These are phyloP conservation scores for Hortiboletus campestris DNA, from an alignment of 768 basidiomycete species.

Conservation along the genomic window DNA sequence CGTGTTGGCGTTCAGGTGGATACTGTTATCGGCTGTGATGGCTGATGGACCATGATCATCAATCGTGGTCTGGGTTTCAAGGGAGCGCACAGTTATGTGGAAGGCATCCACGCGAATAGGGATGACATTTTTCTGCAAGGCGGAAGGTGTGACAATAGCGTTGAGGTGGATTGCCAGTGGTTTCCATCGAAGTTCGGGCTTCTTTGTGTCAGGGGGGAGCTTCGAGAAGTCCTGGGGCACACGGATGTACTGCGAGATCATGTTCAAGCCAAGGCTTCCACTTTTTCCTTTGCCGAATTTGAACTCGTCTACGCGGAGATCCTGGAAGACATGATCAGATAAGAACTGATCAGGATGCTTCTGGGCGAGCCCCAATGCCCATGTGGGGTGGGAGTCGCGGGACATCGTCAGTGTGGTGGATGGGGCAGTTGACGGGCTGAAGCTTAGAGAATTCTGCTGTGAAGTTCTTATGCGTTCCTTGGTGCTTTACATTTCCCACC, in stretches of 20 bases:
- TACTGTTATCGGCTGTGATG: slow-evolving; percentile 6
- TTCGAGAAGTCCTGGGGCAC: neutral
- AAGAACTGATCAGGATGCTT: neutral
- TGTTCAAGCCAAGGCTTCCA: slow-evolving; percentile 2
- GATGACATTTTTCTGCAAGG: neutral
- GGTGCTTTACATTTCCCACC: no score
- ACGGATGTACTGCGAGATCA: slow-evolving; percentile 2
- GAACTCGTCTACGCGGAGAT: slow-evolving; percentile 4
- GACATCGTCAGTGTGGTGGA: neutral
- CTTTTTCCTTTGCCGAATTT: neutral
- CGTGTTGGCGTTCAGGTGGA: slow-evolving; percentile 6
- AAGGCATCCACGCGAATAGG: neutral
- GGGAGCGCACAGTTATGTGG: slow-evolving; percentile 1
- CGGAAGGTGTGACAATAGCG: neutral
- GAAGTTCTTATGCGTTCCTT: no score
- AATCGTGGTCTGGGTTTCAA: neutral
- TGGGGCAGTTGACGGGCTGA: neutral
- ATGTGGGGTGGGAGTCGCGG: neutral
- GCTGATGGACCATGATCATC: neutral
- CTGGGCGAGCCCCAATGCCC: neutral
- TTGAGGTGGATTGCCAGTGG: slow-evolving; percentile 10
- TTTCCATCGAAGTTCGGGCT: neutral
- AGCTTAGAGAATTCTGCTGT: no score
- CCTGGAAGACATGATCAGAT: neutral
- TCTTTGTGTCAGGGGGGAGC: neutral